phyloP scores from a whole-genome alignment of 768 basidiomycete species.

The Coprinellus micaceus region DNA sequence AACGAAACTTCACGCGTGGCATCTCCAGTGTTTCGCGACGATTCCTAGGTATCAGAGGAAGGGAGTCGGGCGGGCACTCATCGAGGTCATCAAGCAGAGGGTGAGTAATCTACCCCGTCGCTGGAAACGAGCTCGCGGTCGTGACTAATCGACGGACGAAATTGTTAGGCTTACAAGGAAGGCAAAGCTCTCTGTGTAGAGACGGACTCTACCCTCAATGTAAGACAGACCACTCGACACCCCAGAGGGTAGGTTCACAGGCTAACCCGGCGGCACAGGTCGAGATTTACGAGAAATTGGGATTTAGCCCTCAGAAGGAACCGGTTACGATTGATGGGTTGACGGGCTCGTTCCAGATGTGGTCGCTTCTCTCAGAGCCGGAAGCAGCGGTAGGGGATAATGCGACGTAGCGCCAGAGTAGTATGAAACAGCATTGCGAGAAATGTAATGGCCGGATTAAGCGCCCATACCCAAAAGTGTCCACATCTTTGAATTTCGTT shows the following conservation, averaged over 20 bases:
- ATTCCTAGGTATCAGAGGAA: background rate
- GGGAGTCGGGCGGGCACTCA: background rate
- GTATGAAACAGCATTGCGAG: too few species aligned
- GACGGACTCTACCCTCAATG: background rate
- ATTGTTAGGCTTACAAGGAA: background rate
- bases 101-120: background rate
- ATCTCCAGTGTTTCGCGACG: background rate
- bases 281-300: background rate
- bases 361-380: conserved; percentile 34
- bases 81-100: background rate
- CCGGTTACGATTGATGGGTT: background rate
- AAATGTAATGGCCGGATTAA: too few species aligned
- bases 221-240: background rate
- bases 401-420: too few species aligned
- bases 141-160: background rate
- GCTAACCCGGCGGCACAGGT: background rate
- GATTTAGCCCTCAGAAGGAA: background rate
- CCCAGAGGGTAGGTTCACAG: background rate
- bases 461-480: too few species aligned
- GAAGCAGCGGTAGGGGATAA: too few species aligned
- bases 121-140: background rate
- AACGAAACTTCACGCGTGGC: background rate
- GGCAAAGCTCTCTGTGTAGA: background rate
- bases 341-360: background rate
- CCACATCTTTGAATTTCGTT: too few species aligned